phyloP scores from a whole-genome alignment of 2,329 filamentous ascomycete genomes.

The Lasiodiplodia theobromae region DNA sequence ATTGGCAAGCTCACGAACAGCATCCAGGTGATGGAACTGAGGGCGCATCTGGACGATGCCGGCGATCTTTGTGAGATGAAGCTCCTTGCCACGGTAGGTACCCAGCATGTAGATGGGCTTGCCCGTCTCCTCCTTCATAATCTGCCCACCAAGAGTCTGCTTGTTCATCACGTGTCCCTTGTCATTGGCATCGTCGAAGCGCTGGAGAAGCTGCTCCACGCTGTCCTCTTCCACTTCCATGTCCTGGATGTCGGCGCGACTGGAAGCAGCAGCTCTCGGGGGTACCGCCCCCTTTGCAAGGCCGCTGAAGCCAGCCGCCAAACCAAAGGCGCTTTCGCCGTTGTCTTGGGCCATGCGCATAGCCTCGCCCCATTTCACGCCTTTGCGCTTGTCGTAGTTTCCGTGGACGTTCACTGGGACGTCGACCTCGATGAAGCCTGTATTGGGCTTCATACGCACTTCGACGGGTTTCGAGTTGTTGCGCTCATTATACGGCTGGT shows the following conservation, averaged over 20 bases:
- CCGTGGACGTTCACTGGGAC: conserved; percentile 74
- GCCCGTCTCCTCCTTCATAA: conserved; percentile 71
- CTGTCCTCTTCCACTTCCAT: conserved; percentile 69
- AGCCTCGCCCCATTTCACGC: conserved; percentile 81
- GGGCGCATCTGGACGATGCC: conserved; percentile 88
- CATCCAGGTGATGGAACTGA: conserved; percentile 92
- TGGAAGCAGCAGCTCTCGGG: conserved; percentile 35
- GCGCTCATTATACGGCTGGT: conserved; percentile 67
- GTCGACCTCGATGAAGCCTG: conserved; percentile 90
- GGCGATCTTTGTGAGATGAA: conserved; percentile 84
- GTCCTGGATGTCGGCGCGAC: conserved; percentile 26
- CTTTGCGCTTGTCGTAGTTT: conserved; percentile 86
- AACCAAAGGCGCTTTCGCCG: conserved; percentile 53
- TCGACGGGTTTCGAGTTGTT: conserved; percentile 67
- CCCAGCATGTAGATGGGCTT: conserved; percentile 86
- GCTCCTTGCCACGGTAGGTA: conserved; percentile 82
- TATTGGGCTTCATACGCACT: conserved; percentile 80
- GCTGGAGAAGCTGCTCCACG: conserved; percentile 60
- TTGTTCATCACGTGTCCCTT: conserved; percentile 76
- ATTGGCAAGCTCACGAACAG: conserved; percentile 74
- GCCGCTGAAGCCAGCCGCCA: conserved; percentile 52
- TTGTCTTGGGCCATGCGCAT: conserved; percentile 63
- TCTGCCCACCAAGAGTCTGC: conserved; percentile 86
- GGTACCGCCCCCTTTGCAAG: conserved; percentile 20
- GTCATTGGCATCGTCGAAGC: conserved; percentile 69